Evolutionary conservation across 306 rosid species (phyloP).

Genomic region (Spatholobus suberectus): DNA sequence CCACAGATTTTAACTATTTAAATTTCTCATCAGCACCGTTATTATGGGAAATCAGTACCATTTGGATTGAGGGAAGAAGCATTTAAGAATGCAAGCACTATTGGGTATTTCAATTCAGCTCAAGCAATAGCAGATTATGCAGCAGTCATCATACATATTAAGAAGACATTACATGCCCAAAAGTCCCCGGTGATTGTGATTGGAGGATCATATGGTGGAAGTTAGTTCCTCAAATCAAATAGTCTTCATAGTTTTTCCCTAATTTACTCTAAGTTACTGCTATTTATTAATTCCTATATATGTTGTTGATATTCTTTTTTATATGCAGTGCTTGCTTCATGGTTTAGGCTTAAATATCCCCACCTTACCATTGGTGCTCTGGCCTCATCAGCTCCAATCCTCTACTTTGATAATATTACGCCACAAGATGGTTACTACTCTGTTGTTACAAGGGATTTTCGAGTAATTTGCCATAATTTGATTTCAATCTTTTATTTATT

Average conservation of each 20-base stretch:
- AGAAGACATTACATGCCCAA: conserved; percentile 48
- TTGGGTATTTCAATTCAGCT: conserved; percentile 81
- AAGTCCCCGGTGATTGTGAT: conserved; percentile 72
- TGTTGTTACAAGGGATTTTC: conserved; percentile 65
- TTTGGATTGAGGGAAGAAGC: conserved; percentile 74
- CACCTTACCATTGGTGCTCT: conserved; percentile 78
- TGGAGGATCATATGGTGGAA: conserved; percentile 94
- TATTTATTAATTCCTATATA: background rate
- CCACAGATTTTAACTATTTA: background rate
- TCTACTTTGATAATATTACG: conserved; percentile 63
- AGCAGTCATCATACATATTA: conserved; percentile 55
- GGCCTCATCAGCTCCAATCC: conserved; percentile 88
- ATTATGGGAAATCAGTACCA: conserved; percentile 78
- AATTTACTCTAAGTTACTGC: background rate
- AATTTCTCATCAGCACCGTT: conserved; percentile 61
- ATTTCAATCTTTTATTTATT: background rate
- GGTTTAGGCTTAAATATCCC: conserved; percentile 92
- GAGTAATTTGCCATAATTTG: conserved; percentile 45
- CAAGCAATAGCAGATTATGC: conserved; percentile 88
- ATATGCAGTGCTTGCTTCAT: conserved; percentile 77
- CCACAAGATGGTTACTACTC: conserved; percentile 59
- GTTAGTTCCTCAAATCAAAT: conserved; percentile 48
- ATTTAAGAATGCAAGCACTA: conserved; percentile 58
- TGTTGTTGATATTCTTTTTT: background rate
- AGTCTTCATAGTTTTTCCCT: too few relatives aligned